phyloP scores from a whole-genome alignment of 352 stramenopile species.

The Phytophthora niederhauseri region DNA sequence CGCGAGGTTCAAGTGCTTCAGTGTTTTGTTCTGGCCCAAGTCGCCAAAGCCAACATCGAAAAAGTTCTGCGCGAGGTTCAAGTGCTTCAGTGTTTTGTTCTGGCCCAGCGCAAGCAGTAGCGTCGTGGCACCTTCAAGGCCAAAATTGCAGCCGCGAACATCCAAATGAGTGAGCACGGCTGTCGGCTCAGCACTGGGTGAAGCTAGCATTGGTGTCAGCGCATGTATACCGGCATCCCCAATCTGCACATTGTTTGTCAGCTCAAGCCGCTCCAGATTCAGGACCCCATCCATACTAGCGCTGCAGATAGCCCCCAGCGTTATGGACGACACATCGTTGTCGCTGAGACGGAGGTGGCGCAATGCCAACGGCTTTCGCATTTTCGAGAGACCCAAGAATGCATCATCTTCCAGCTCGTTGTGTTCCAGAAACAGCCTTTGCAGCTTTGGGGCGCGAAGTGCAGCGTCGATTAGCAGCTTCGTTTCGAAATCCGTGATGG shows the following conservation, averaged over 20 bases:
- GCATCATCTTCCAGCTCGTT: conserved; percentile 79
- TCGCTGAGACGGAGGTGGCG: conserved; percentile 57
- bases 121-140: conserved; percentile 62
- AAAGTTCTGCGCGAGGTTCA: conserved; percentile 83
- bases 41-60: conserved; percentile 69
- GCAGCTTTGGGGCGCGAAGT: conserved; percentile 41
- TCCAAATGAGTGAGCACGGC: conserved; percentile 63
- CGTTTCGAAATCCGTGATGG: conserved; percentile 65
- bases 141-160: conserved; percentile 69
- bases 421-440: conserved; percentile 71
- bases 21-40: conserved; percentile 52
- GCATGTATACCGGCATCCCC: conserved; percentile 65
- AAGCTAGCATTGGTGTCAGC: conserved; percentile 67
- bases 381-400: conserved; percentile 42
- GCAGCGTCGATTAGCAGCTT: conserved; percentile 49
- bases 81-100: conserved; percentile 57
- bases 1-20: conserved; percentile 68
- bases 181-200: conserved; percentile 17
- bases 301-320: conserved; percentile 49
- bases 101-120: conserved; percentile 59
- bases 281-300: conserved; percentile 58
- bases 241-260: conserved; percentile 72
- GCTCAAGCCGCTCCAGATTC: conserved; percentile 57
- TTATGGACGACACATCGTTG: conserved; percentile 62
- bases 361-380: conserved; percentile 36